These are phyloP conservation scores for Endocalyx cinctus DNA, from an alignment of 2,329 filamentous ascomycete species.

Conservation along the genomic window DNA sequence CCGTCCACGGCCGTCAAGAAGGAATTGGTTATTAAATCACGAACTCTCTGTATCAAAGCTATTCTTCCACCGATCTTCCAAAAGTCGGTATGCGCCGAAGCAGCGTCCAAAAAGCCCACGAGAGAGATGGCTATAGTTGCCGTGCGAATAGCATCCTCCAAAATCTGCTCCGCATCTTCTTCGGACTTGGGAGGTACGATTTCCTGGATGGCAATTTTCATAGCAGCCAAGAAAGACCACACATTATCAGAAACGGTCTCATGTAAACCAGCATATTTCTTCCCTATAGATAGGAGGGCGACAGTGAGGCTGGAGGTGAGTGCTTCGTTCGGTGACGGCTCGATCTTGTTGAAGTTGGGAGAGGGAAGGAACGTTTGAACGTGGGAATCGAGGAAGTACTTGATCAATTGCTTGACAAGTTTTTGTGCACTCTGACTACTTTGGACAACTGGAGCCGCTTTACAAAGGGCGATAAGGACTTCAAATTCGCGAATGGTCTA, in stretches of 20 bases:
- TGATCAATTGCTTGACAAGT: conserved; percentile 72
- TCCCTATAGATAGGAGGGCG: conserved; percentile 76
- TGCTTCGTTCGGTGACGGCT: conserved; percentile 84
- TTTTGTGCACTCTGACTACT: conserved; percentile 69
- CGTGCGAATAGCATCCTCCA: conserved; percentile 64
- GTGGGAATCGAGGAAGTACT: conserved; percentile 83
- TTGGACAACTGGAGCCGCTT: conserved; percentile 73
- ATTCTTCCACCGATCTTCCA: conserved; percentile 75
- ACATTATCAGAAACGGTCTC: conserved; percentile 62
- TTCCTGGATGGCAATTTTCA: conserved; percentile 56
- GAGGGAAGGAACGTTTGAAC: conserved; percentile 73
- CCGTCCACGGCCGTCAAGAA: conserved; percentile 86
- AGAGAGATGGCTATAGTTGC: conserved; percentile 78
- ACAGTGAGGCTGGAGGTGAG: conserved; percentile 74
- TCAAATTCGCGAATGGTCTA: conserved; percentile 88
- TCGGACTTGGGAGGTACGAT: conserved; percentile 49
- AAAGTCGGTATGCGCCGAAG: conserved; percentile 71
- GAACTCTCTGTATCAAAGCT: conserved; percentile 65
- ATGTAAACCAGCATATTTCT: conserved; percentile 65
- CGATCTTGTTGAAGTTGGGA: conserved; percentile 75
- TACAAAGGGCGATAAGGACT: conserved; percentile 84
- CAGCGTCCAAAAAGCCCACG: conserved; percentile 84
- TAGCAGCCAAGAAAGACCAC: conserved; percentile 67
- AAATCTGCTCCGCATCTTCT: conserved; percentile 52
- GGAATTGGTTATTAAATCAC: conserved; percentile 71